phyloP scores from a whole-genome alignment of 1,284 basidiomycete genomes.

The Tilletia setariae region DNA sequence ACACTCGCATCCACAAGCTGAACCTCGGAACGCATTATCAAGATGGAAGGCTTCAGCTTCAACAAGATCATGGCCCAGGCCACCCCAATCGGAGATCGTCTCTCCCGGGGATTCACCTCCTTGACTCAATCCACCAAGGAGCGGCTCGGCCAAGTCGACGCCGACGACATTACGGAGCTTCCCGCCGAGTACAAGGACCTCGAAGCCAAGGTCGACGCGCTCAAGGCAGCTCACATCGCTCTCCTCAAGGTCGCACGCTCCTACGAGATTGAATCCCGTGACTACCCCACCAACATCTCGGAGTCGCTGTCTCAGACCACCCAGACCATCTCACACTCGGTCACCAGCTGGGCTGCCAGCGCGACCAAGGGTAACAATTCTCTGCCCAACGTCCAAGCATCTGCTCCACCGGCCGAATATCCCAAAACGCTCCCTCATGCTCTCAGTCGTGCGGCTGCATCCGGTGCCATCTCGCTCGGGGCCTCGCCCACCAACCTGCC shows the following conservation, averaged over 20 bases:
- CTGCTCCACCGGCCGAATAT: slow-evolving; percentile 56
- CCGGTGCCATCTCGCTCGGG: slow-evolving; percentile 62
- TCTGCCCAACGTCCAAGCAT: slow-evolving; percentile 67
- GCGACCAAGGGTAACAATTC: slow-evolving; percentile 69
- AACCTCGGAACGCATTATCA: neutral
- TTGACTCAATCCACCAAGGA: slow-evolving; percentile 60
- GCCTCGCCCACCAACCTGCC: slow-evolving; percentile 35
- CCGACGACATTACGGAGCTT: slow-evolving; percentile 86
- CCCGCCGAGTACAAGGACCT: slow-evolving; percentile 86
- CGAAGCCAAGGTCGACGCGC: slow-evolving; percentile 87
- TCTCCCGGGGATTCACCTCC: slow-evolving; percentile 8
- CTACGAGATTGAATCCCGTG: slow-evolving; percentile 51
- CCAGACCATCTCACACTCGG: slow-evolving; percentile 67
- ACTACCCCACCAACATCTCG: slow-evolving; percentile 56
- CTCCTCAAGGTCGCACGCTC: slow-evolving; percentile 65
- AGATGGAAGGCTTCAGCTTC: slow-evolving; percentile 14
- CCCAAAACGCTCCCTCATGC: slow-evolving; percentile 92
- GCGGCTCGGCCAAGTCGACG: slow-evolving; percentile 78
- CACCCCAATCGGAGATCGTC: neutral
- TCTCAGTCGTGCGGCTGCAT: slow-evolving; percentile 73
- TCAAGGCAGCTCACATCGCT: slow-evolving; percentile 69
- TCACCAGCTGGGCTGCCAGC: slow-evolving; percentile 80
- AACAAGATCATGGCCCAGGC: slow-evolving; percentile 14
- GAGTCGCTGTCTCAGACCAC: slow-evolving; percentile 60
- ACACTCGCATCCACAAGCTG: neutral